These are phyloP conservation scores for Hibiscus syriacus DNA, from an alignment of 345 rosid species.

Conservation along the genomic window DNA sequence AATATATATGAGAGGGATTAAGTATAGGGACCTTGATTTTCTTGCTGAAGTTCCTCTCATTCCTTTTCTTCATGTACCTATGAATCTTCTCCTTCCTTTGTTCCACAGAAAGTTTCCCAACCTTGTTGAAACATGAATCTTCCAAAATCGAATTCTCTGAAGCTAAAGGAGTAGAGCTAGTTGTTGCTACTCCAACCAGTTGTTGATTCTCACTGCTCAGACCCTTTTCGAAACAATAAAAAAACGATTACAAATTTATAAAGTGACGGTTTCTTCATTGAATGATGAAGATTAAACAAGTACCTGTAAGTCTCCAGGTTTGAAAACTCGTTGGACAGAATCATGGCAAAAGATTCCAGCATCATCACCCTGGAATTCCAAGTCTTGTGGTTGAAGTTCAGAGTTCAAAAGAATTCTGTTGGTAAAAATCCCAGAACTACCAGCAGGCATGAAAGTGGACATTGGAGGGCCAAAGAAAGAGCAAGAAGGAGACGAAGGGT, in stretches of 20 bases:
- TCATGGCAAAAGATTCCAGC: conserved; percentile 54
- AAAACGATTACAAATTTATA: background rate
- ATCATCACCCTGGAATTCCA: conserved; percentile 58
- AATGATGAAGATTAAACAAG: background rate
- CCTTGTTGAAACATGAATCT: conserved; percentile 60
- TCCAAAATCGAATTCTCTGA: conserved; percentile 68
- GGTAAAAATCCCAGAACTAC: conserved; percentile 16
- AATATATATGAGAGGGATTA: background rate
- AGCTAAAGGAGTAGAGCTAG: conserved; percentile 35
- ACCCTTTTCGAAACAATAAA: conserved; percentile 26
- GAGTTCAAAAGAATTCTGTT: conserved; percentile 34
- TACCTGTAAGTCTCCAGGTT: conserved; percentile 70
- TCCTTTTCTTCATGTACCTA: conserved; percentile 89
- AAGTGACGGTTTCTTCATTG: background rate
- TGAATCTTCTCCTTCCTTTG: conserved; percentile 91
- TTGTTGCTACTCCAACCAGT: conserved; percentile 27
- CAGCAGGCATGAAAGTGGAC: conserved; percentile 28
- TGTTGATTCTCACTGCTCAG: conserved; percentile 43
- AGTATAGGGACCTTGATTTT: conserved; percentile 68
- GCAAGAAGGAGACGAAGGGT: conserved; percentile 48
- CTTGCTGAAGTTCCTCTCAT: conserved; percentile 90
- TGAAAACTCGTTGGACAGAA: conserved; percentile 35
- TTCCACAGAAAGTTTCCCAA: conserved; percentile 72
- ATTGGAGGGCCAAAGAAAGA: conserved; percentile 40
- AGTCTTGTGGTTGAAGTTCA: conserved; percentile 41